phyloP scores from a whole-genome alignment of 2,329 filamentous ascomycete species.

The Chrysosporium queenslandicum region DNA sequence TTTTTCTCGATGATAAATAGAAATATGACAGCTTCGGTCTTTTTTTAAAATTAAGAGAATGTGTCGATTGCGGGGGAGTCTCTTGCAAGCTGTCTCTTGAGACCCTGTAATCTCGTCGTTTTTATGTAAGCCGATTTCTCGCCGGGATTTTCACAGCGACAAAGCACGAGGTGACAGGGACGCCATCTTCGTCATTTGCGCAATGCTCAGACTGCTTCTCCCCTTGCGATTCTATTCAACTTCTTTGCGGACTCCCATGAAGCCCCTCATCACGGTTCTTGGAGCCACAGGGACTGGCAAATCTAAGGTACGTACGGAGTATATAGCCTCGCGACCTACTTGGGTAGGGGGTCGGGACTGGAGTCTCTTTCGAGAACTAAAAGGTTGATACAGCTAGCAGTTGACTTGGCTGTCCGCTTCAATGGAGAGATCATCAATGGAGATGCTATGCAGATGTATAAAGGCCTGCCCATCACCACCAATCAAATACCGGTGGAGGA shows the following conservation, averaged over 20 bases:
- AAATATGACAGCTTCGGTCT: too few relatives aligned
- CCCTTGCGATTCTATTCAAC: constrained; percentile 8
- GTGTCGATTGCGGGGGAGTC: background rate
- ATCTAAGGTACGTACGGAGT: constrained; percentile 65
- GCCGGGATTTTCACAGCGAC: too few relatives aligned
- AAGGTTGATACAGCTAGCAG: constrained; percentile 56
- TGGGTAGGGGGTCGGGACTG: too few relatives aligned
- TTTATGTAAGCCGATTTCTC: background rate
- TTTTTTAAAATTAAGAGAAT: background rate
- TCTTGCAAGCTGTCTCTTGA: background rate
- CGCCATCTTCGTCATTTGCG: background rate
- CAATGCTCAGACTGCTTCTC: constrained; percentile 1
- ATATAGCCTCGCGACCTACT: too few relatives aligned
- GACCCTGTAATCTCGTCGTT: background rate
- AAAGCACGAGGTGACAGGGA: background rate
- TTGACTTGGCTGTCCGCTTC: constrained; percentile 71
- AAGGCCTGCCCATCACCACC: constrained; percentile 82
- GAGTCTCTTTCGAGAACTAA: background rate
- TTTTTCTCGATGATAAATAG: too few relatives aligned
- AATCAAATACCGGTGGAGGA: constrained; percentile 77
- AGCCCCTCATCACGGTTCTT: constrained; percentile 67
- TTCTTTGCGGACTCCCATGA: constrained; percentile 23
- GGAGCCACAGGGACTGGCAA: constrained; percentile 91
- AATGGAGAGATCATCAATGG: constrained; percentile 94
- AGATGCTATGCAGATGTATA: constrained; percentile 96